Percentiles rank a stretch among this genome's conserved stretches.
Evolutionary conservation across 2,329 filamentous ascomycete genomes (phyloP).

Genomic region (Seiridium unicorne): DNA sequence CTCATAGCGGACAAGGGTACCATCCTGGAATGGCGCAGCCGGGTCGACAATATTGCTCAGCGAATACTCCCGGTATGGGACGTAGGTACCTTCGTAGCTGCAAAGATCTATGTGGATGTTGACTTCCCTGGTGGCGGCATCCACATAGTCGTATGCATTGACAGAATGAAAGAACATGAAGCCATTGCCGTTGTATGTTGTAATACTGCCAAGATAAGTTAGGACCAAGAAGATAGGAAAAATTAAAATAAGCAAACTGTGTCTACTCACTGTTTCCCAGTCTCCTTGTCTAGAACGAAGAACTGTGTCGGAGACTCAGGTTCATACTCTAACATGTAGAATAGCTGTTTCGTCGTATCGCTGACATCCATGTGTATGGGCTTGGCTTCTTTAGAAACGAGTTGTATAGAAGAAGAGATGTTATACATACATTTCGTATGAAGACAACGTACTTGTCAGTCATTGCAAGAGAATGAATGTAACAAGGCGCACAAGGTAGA

Average conservation of each 20-base stretch:
- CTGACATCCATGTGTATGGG: constrained; percentile 15
- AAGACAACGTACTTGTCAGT: constrained; percentile 15
- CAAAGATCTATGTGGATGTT: constrained; percentile 17
- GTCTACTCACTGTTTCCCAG: constrained; percentile 11
- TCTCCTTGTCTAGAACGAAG: constrained; percentile 14
- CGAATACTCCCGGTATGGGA: constrained; percentile 23
- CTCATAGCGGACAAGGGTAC: constrained; percentile 14
- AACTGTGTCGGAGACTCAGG: constrained; percentile 12
- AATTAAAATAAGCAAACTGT: not conserved
- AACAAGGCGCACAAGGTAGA: constrained; percentile 14
- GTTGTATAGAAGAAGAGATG: not conserved
- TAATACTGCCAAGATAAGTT: constrained; percentile 1
- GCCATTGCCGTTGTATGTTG: constrained; percentile 9
- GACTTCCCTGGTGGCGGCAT: constrained; percentile 3
- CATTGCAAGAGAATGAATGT: constrained; percentile 15
- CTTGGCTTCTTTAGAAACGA: not conserved
- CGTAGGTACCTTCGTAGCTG: constrained; percentile 11
- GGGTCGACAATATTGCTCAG: constrained; percentile 25
- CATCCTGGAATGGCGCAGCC: constrained; percentile 1
- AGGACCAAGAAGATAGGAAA: not conserved
- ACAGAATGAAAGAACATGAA: constrained; percentile 18
- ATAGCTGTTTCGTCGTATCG: constrained; percentile 15
- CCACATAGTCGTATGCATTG: constrained; percentile 16
- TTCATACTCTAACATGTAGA: constrained; percentile 13
- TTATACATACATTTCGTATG: constrained; percentile 12